Evolutionary conservation across 768 basidiomycete species (phyloP).

Genomic region (Mycena amicta): DNA sequence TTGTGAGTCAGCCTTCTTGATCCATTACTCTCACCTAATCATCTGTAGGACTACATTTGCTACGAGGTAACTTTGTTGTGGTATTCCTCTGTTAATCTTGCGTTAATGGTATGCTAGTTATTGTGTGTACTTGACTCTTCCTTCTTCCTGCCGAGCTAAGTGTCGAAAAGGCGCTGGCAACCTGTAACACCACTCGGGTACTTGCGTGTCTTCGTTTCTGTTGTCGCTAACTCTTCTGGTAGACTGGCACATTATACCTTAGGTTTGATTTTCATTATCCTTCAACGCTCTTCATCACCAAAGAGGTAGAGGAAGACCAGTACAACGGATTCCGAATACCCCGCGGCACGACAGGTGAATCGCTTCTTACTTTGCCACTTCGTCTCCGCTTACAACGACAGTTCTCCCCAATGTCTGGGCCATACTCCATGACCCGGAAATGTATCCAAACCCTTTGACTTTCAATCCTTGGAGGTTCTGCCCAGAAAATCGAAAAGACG

Average conservation of each 20-base stretch:
- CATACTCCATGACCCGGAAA: conserved; percentile 40
- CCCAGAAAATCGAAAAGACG: conserved; percentile 29
- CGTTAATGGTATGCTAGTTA: not conserved
- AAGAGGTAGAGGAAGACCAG: conserved; percentile 35
- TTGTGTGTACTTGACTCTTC: not conserved
- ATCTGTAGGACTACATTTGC: conserved; percentile 33
- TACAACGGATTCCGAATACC: conserved; percentile 46
- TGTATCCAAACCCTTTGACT: conserved; percentile 42
- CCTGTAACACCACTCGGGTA: conserved; percentile 39
- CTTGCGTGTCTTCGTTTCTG: not conserved
- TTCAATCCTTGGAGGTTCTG: conserved; percentile 45
- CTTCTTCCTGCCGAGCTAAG: not conserved
- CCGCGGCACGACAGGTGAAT: conserved; percentile 34
- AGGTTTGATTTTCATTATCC: conserved; percentile 4
- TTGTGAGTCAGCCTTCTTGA: conserved; percentile 35
- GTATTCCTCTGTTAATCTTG: not conserved
- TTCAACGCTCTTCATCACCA: too few species aligned
- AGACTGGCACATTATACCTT: conserved; percentile 29
- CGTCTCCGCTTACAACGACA: not conserved
- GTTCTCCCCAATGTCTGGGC: conserved; percentile 38
- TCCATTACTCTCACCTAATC: too few species aligned
- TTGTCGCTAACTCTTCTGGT: not conserved
- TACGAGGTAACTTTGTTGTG: conserved; percentile 25
- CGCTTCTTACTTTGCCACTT: not conserved
- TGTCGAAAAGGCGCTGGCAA: conserved; percentile 40